Percentiles rank a stretch among this genome's conserved stretches.
phyloP scores from a whole-genome alignment of 148 eudicot genomes.

The Bassia scoparia region DNA sequence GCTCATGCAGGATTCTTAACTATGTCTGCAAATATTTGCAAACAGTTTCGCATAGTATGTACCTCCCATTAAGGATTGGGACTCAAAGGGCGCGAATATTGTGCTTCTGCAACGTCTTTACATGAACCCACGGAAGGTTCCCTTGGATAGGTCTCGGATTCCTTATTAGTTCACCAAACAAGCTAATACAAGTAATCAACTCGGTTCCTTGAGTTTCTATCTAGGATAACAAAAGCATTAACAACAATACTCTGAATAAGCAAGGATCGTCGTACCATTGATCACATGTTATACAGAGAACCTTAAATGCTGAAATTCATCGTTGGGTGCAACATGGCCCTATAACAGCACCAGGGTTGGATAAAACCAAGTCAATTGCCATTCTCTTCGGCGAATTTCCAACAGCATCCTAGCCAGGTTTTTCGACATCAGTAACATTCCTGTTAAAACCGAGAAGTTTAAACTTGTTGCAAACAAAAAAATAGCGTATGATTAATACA shows the following conservation, averaged over 20 bases:
- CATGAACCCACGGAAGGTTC: constrained; percentile 15
- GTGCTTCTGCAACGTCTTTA: constrained; percentile 33
- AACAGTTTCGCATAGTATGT: constrained; percentile 17
- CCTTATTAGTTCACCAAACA: background rate
- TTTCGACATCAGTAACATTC: constrained; percentile 37
- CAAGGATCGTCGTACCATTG: constrained; percentile 23
- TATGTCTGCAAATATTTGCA: constrained; percentile 5
- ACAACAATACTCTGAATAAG: background rate
- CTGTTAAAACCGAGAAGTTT: no score
- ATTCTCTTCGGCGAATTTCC: constrained; percentile 38
- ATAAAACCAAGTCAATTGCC: constrained; percentile 37
- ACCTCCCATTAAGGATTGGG: constrained; percentile 30
- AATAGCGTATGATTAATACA: no score
- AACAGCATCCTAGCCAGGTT: constrained; percentile 42
- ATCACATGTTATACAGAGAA: constrained; percentile 21
- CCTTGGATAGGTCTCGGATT: constrained; percentile 8
- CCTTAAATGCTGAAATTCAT: constrained; percentile 24
- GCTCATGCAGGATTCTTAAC: constrained; percentile 22
- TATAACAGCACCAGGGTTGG: constrained; percentile 38
- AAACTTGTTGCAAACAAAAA: no score
- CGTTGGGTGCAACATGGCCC: constrained; percentile 45
- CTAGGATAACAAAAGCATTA: no score
- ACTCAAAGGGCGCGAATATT: constrained; percentile 31
- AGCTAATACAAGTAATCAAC: background rate
- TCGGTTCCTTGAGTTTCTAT: no score